A percentile compares a stretch with the other conserved stretches of the same genome.
These are phyloP conservation scores for Turnera subulata DNA, from an alignment of 345 rosid species.

Conservation along the genomic window DNA sequence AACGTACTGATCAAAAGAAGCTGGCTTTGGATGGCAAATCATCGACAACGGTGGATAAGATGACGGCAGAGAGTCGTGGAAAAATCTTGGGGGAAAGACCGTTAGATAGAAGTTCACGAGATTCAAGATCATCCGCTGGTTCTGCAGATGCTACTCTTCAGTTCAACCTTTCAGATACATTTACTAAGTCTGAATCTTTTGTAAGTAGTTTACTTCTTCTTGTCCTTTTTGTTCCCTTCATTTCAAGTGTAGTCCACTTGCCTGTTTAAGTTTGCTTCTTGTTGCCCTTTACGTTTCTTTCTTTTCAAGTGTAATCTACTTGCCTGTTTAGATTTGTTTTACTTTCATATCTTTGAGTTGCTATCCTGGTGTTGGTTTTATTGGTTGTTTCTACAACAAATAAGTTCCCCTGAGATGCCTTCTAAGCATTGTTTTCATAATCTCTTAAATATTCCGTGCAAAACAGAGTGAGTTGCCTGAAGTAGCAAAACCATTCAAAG, in stretches of 20 bases:
- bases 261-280: background rate
- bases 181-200: slow-evolving; percentile 58
- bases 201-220: slow-evolving; percentile 46
- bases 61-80: slow-evolving; percentile 91
- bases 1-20: slow-evolving; percentile 51
- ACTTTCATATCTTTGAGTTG: no score
- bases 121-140: slow-evolving; percentile 35
- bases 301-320: background rate
- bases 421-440: slow-evolving; percentile 6
- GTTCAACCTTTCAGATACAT: slow-evolving; percentile 77
- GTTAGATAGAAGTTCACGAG: slow-evolving; percentile 60
- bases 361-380: background rate
- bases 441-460: slow-evolving; percentile 1
- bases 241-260: background rate
- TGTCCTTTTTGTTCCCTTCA: background rate
- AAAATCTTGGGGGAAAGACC: slow-evolving; percentile 85
- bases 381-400: background rate
- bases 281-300: no score
- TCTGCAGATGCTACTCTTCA: slow-evolving; percentile 58
- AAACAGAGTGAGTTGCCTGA: slow-evolving; percentile 55
- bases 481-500: slow-evolving; percentile 73
- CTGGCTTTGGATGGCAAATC: slow-evolving; percentile 47
- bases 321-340: background rate
- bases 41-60: slow-evolving; percentile 43
- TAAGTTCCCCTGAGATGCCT: background rate